Evolutionary conservation across 495 filamentous ascomycete genomes (phyloP).

Genomic region (Delitschia confertaspora): DNA sequence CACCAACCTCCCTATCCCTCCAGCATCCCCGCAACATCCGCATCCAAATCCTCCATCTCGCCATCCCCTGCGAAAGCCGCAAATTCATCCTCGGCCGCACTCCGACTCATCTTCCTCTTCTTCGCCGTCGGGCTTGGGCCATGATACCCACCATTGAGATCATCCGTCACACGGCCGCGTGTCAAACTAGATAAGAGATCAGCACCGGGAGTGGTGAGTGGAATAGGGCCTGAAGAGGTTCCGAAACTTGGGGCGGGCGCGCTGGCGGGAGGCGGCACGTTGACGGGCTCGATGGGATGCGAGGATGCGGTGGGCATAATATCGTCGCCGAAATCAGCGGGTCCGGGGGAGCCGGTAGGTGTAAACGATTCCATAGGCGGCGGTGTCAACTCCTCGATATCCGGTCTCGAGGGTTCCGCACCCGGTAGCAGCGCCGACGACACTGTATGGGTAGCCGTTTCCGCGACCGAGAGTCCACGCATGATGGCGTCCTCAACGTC

Average conservation of each 20-base stretch:
- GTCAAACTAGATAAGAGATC: slow-evolving; percentile 16
- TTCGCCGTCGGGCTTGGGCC: slow-evolving; percentile 38
- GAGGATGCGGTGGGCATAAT: slow-evolving; percentile 4
- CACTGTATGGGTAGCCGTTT: slow-evolving; percentile 9
- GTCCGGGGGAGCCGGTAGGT: slow-evolving; percentile 16
- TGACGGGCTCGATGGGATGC: slow-evolving; percentile 15
- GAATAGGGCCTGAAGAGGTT: background rate
- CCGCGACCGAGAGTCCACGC: slow-evolving; percentile 53
- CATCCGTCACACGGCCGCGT: slow-evolving; percentile 4
- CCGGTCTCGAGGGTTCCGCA: background rate
- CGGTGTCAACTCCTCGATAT: slow-evolving; percentile 27
- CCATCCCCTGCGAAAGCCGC: slow-evolving; percentile 57
- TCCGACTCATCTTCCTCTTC: slow-evolving; percentile 59
- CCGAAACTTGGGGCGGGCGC: slow-evolving; percentile 2
- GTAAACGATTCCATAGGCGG: slow-evolving; percentile 28
- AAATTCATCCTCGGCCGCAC: slow-evolving; percentile 56
- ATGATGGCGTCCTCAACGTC: slow-evolving; percentile 88
- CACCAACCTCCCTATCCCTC: background rate
- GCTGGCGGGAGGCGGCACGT: background rate
- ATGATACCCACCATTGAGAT: background rate
- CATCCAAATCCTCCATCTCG: slow-evolving; percentile 48
- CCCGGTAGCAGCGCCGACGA: slow-evolving; percentile 13
- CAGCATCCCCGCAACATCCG: slow-evolving; percentile 27
- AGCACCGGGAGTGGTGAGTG: background rate
- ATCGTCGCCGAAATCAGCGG: slow-evolving; percentile 15